These are phyloP conservation scores for Chloranthus sessilifolius DNA, from an alignment of 164 flowering plant species.

Conservation along the genomic window DNA sequence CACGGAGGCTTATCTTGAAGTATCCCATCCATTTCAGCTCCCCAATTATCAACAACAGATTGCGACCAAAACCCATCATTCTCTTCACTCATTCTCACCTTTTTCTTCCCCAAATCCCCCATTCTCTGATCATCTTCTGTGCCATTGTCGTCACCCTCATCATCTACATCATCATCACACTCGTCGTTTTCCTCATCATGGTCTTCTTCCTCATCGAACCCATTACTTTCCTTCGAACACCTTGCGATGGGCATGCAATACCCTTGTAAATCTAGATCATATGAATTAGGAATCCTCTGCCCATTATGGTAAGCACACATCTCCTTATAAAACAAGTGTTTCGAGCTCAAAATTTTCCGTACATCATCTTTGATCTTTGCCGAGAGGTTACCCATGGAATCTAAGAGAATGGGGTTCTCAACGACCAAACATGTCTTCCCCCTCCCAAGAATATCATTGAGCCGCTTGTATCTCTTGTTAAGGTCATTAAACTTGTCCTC, in stretches of 20 bases:
- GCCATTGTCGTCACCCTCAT: conserved; percentile 22
- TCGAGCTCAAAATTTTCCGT: conserved; percentile 56
- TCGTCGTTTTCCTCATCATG: conserved; percentile 31
- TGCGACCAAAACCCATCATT: conserved; percentile 18
- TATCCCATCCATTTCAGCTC: conserved; percentile 26
- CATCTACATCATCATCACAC: conserved; percentile 20
- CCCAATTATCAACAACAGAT: conserved; percentile 11
- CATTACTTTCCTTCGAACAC: conserved; percentile 23
- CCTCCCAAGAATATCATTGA: conserved; percentile 63
- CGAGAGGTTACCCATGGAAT: conserved; percentile 45
- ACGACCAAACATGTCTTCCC: conserved; percentile 56
- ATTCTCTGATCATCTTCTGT: conserved; percentile 18
- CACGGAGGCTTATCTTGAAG: conserved; percentile 30
- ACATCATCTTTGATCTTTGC: conserved; percentile 53
- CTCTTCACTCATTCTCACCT: conserved; percentile 12
- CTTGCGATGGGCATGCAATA: conserved; percentile 20
- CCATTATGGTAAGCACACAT: conserved; percentile 74
- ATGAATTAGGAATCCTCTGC: conserved; percentile 32
- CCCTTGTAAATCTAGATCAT: conserved; percentile 38
- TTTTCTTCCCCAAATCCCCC: conserved; percentile 12
- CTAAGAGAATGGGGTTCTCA: conserved; percentile 57
- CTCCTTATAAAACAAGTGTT: conserved; percentile 61
- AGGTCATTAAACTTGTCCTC: conserved; percentile 72
- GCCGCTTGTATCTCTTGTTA: conserved; percentile 61
- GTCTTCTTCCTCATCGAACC: conserved; percentile 31